phyloP scores from a whole-genome alignment of 345 rosid species.

The Gossypium mustelinum region DNA sequence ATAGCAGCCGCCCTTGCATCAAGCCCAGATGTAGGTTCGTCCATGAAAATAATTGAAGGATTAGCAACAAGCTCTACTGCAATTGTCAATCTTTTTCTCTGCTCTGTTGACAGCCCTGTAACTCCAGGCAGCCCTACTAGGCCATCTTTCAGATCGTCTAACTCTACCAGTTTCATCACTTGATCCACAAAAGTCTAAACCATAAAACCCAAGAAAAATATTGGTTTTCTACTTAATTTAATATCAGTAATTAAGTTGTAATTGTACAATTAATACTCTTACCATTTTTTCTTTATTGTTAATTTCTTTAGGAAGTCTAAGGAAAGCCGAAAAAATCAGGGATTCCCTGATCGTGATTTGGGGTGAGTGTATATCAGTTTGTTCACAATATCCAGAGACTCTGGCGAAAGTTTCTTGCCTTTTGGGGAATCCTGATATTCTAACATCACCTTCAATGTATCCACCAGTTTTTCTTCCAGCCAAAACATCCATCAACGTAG shows the following conservation, averaged over 20 bases:
- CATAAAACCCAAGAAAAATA: neutral
- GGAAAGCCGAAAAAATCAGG: conserved; percentile 81
- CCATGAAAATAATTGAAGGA: conserved; percentile 89
- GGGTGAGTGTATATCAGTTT: conserved; percentile 73
- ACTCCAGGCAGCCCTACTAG: conserved; percentile 66
- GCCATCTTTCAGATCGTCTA: conserved; percentile 52
- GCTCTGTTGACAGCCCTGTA: conserved; percentile 76
- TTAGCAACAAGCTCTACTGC: conserved; percentile 80
- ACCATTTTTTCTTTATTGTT: conserved; percentile 69
- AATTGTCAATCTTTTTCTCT: conserved; percentile 73
- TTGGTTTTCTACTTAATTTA: neutral
- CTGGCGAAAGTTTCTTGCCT: conserved; percentile 78
- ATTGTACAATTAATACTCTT: conserved; percentile 8
- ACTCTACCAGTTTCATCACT: conserved; percentile 63
- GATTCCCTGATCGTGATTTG: conserved; percentile 85
- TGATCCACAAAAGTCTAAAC: conserved; percentile 57
- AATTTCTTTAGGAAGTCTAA: conserved; percentile 72
- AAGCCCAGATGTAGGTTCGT: conserved; percentile 88
- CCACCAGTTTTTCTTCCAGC: conserved; percentile 88
- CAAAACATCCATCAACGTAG: conserved; percentile 80
- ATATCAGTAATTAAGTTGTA: neutral
- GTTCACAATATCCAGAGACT: conserved; percentile 74
- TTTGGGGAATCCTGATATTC: conserved; percentile 69
- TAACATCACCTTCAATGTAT: conserved; percentile 57
- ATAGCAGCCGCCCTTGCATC: conserved; percentile 87